A percentile compares a stretch with the other conserved stretches of the same genome.
Conservation (phyloP, 2,329 filamentous ascomycete genomes). For the Nakataea oryzae region DNA sequence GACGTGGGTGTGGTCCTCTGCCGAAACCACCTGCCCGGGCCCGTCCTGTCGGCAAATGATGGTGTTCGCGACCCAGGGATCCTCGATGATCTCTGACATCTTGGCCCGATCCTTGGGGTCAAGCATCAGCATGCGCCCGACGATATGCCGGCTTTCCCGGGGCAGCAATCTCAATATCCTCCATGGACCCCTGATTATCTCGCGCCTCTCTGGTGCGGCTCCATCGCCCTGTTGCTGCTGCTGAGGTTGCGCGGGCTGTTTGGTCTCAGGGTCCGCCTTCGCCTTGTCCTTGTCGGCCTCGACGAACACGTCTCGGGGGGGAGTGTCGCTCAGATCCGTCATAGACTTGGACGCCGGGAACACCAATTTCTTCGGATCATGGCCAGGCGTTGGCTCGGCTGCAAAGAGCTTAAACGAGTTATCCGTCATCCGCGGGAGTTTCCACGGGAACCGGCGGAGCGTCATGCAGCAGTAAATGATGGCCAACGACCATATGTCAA, state of each 20-base stretch:
- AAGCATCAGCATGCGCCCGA: constrained; percentile 85
- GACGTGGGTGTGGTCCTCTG: constrained; percentile 72
- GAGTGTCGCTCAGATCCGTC: constrained; percentile 2
- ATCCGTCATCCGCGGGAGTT: constrained; percentile 80
- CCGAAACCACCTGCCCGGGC: constrained; percentile 57
- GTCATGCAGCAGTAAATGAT: constrained; percentile 99
- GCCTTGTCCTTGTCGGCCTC: constrained; percentile 5
- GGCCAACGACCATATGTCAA: constrained; percentile 95
- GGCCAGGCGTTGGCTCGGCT: constrained; percentile 68
- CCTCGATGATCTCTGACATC: constrained; percentile 75
- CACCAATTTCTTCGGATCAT: constrained; percentile 45
- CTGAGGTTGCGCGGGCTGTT: constrained; percentile 4
- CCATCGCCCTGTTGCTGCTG: not conserved
- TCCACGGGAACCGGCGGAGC: constrained; percentile 90
- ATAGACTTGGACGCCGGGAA: constrained; percentile 16
- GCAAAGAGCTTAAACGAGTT: constrained; percentile 94
- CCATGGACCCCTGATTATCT: constrained; percentile 88
- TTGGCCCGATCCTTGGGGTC: constrained; percentile 74
- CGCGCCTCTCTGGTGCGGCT: constrained; percentile 44
- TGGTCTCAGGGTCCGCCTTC: constrained; percentile 4
- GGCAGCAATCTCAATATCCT: constrained; percentile 78
- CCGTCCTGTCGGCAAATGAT: constrained; percentile 74
- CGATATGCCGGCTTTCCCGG: constrained; percentile 79
- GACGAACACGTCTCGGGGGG: constrained; percentile 12
- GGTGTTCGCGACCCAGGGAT: constrained; percentile 82